Base-by-base conservation (phyloP, 352 stramenopile species). In the Aphanomyces invadans region DNA sequence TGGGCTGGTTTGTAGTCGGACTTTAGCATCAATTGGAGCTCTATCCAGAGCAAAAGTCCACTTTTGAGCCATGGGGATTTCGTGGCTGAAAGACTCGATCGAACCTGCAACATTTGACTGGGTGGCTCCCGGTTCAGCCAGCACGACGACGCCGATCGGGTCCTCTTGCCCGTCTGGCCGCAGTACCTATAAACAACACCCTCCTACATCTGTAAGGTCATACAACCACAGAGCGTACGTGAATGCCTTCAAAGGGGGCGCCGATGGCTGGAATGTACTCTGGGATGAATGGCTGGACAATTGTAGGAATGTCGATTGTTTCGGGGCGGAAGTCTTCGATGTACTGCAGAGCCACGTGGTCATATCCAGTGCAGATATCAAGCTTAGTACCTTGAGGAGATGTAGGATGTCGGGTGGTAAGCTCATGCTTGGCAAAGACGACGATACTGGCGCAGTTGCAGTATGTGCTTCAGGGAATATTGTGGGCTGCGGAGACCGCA, bases 201-300 rank as follows among this genome's bases (percentile, higher is more conserved):
- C n/a, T n/a, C n/a, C n/a, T n/a, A n/a, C n/a, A n/a, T n/a, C n/a
- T n/a, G n/a, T n/a, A n/a, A n/a, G n/a, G n/a, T n/a, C n/a, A n/a
- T n/a, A n/a, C n/a, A n/a, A n/a, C n/a, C n/a, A 61, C 5, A 1
- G 9, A 49, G 59, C 61, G 2, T 68, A 89, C 78, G 73, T 87
- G 73, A n/a, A 88, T 82, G 31, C 78, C 81, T 39, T 90, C 81
- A 52, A 87, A 92, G 0, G 83, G 83, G 0, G 83, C 26, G 2
- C 83, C 83, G 7, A 89, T 79, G 0, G 72, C 63, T 3, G 95
- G 95, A 21, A 97, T 90, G 65, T 91, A 97, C 25, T 96, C 87
- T 0, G 95, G 95, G 11, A 98, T 76, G 60, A 98, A 98, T 21
- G 88, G 92, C 71, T 97, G 89, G 5, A 98, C 73, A 39, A 76